Evolutionary conservation across 2,329 filamentous ascomycete species (phyloP), one percentile per base, ranked within the genome.

Genomic region (Colletotrichum sp.): DNA sequence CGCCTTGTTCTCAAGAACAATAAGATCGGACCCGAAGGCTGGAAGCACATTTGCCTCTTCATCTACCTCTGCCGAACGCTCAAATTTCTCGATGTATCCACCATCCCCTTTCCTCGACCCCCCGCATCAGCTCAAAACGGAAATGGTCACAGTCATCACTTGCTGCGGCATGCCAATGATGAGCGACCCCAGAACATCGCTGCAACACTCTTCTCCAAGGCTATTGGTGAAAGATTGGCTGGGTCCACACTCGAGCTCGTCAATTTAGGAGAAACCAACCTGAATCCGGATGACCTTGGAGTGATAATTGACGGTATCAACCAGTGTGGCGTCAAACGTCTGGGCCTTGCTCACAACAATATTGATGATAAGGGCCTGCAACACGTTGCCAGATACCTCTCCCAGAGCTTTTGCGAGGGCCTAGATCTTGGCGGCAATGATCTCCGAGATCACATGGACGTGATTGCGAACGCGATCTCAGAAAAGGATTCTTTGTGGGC

Each of bases 1-100:
- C 94, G 95, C 77, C 86, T 99, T 8, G 94, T 95, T 3, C 85
- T 99, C 57, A 98, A 98, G 85, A 95, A 98, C 85, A 99, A 99
- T 82, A 96, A 96, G 80, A 93, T 99, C 75, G 94, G 95, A 0
- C 88, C 90, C 1, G 94, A 98, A 78, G 97, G 96, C 18, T 99
- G 97, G 97, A 96, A 94, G 80, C 93, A 99, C 82, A 93, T 99
- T 73, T 94, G 94, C 55, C 87, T 98, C 8, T 99, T 99, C 82
- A 89, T 98, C 68, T 95, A 98, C 84, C 93, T 98, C 87, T 98
- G 95, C 80, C 93, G 93, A 77, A 96, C 96, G 1, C 88, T 99
- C 72, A 96, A 96, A 83, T 94, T 91, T 7, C 90, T 99, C 28
- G 97, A 99, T 83, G 83, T 99, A 32, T 98, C 96, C 1, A 94